Conservation (phyloP, 768 basidiomycete species). For the Hericium coralloides region DNA sequence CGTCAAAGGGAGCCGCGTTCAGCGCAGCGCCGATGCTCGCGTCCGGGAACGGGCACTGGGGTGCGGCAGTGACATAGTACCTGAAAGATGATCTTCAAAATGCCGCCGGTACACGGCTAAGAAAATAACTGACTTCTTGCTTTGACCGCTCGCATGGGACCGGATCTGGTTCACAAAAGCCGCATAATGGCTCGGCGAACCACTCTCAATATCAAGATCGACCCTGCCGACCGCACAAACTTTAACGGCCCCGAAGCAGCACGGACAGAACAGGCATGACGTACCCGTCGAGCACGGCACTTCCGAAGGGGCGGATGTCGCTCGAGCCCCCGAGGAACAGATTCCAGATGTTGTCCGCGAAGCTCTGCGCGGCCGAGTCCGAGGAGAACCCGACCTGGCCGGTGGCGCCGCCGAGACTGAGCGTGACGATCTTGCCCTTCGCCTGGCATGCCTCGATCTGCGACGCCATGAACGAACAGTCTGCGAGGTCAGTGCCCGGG, state of each 20-base stretch:
- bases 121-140: conserved; percentile 37
- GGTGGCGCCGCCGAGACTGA: conserved; percentile 35
- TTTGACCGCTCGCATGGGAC: conserved; percentile 37
- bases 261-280: conserved; percentile 2
- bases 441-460: conserved; percentile 58
- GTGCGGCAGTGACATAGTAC: conserved; percentile 59
- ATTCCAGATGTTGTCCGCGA: conserved; percentile 65
- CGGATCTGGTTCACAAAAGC: conserved; percentile 42
- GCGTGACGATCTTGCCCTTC: conserved; percentile 30
- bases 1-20: conserved; percentile 57
- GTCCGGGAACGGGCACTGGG: conserved; percentile 66
- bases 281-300: conserved; percentile 65
- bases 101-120: neutral
- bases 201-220: conserved; percentile 71
- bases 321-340: conserved; percentile 60
- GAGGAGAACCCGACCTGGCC: conserved; percentile 55
- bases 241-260: neutral
- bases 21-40: conserved; percentile 49
- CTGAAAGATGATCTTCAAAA: conserved; percentile 20
- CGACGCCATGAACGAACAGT: conserved; percentile 50
- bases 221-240: conserved; percentile 21
- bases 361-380: conserved; percentile 45
- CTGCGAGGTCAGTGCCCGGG: conserved; percentile 49
- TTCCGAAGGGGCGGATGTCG: conserved; percentile 59
- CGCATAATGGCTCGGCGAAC: conserved; percentile 24